These are phyloP conservation scores for Daphne laureola DNA, from an alignment of 441 rosid genomes.

Conservation along the genomic window DNA sequence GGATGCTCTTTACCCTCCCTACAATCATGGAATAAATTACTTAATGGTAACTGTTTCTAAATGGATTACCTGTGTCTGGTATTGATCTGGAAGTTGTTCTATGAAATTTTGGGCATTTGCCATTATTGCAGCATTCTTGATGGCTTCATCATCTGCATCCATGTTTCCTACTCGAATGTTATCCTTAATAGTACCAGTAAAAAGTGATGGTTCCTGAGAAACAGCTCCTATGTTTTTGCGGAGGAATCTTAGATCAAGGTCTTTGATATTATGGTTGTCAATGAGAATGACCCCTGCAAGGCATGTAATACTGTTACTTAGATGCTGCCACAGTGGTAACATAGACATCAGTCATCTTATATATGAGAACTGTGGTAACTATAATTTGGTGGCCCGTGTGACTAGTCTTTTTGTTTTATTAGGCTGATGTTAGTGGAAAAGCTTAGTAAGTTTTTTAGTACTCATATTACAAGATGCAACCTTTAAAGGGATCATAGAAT, in stretches of 20 bases:
- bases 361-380: too few relatives aligned
- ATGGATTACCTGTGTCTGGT: conserved; percentile 41
- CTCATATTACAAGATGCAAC: conserved; percentile 17
- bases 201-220: conserved; percentile 61
- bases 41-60: background rate
- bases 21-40: too few relatives aligned
- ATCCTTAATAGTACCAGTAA: conserved; percentile 51
- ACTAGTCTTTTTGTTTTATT: too few relatives aligned
- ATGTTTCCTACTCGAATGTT: conserved; percentile 54
- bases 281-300: conserved; percentile 42
- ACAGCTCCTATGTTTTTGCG: conserved; percentile 48
- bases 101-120: conserved; percentile 58
- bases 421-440: too few relatives aligned
- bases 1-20: too few relatives aligned
- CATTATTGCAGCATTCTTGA: conserved; percentile 41
- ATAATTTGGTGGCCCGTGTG: too few relatives aligned
- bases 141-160: conserved; percentile 40
- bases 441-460: background rate
- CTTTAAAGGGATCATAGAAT: conserved; percentile 55
- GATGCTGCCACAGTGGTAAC: background rate
- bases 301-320: background rate
- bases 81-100: conserved; percentile 48
- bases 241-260: conserved; percentile 45
- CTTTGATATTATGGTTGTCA: conserved; percentile 46
- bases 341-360: background rate